These are phyloP conservation scores for Podospora conica DNA, from an alignment of 495 filamentous ascomycete genomes.

Conservation along the genomic window DNA sequence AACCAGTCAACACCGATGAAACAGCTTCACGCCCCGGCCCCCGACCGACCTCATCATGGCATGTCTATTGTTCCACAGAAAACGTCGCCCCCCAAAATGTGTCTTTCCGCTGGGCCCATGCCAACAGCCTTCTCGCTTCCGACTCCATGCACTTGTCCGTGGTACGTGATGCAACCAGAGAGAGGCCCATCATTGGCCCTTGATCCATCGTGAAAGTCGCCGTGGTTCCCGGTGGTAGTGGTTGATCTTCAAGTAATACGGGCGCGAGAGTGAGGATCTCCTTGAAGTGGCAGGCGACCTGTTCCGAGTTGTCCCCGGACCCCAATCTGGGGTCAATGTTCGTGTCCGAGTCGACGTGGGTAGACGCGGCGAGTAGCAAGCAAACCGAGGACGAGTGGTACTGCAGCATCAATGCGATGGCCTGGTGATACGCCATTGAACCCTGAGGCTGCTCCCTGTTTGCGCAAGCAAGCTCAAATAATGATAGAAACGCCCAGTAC, in stretches of 20 bases:
- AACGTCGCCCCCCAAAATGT: conserved; percentile 16
- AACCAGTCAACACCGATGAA: neutral
- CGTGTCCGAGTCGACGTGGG: conserved; percentile 9
- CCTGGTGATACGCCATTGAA: conserved; percentile 4
- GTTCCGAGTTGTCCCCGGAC: neutral
- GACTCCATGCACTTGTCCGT: conserved; percentile 9
- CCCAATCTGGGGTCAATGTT: neutral
- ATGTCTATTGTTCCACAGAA: neutral
- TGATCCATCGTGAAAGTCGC: conserved; percentile 23
- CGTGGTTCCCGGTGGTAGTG: neutral
- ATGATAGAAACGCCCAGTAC: conserved; percentile 13
- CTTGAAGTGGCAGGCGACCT: conserved; percentile 12
- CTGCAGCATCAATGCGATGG: conserved; percentile 15
- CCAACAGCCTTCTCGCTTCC: conserved; percentile 13
- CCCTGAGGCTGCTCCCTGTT: neutral
- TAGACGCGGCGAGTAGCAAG: conserved; percentile 5
- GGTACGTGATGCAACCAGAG: conserved; percentile 18
- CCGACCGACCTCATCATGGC: neutral
- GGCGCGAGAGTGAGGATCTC: conserved; percentile 19
- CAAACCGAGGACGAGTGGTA: conserved; percentile 14
- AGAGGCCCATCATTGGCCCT: conserved; percentile 18
- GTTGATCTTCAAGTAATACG: conserved; percentile 15
- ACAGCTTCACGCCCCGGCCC: neutral
- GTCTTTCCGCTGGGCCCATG: conserved; percentile 15
- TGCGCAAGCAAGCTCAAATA: conserved; percentile 5